These are phyloP conservation scores for Elongisporangium anandrum DNA, from an alignment of 352 stramenopile species.

Conservation along the genomic window DNA sequence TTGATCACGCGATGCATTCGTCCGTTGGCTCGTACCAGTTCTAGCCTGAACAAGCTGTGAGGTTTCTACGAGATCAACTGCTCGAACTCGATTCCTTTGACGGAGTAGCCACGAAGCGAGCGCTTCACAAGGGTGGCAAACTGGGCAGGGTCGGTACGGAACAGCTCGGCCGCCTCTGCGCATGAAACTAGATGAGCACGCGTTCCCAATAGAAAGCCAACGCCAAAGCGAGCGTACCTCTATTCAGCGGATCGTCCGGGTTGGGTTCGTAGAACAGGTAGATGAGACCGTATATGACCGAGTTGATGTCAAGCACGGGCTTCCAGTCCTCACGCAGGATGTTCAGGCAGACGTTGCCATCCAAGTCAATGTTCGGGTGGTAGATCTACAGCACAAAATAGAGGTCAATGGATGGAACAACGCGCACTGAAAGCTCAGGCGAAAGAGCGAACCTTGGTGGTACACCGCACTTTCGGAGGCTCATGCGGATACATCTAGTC, in stretches of 20 bases:
- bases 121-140: slow-evolving; percentile 91
- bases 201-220: slow-evolving; percentile 1
- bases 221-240: slow-evolving; percentile 33
- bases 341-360: slow-evolving; percentile 98
- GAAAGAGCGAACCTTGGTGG: slow-evolving; percentile 81
- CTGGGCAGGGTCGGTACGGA: slow-evolving; percentile 90
- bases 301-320: slow-evolving; percentile 98
- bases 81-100: slow-evolving; percentile 84
- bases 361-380: slow-evolving; percentile 98
- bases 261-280: slow-evolving; percentile 99
- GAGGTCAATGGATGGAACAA: not conserved
- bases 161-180: slow-evolving; percentile 95
- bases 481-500: slow-evolving; percentile 93
- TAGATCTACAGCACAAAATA: slow-evolving; percentile 83
- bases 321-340: slow-evolving; percentile 99
- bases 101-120: slow-evolving; percentile 76
- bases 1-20: not conserved
- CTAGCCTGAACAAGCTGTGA: not conserved
- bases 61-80: slow-evolving; percentile 44
- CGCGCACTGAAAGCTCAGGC: not conserved
- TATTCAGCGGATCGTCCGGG: slow-evolving; percentile 97
- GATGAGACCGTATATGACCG: slow-evolving; percentile 99
- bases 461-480: slow-evolving; percentile 96
- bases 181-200: not conserved
- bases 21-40: not conserved